These are phyloP conservation scores for Pseudohyphozyma bogoriensis DNA, from an alignment of 768 basidiomycete genomes.

Conservation along the genomic window DNA sequence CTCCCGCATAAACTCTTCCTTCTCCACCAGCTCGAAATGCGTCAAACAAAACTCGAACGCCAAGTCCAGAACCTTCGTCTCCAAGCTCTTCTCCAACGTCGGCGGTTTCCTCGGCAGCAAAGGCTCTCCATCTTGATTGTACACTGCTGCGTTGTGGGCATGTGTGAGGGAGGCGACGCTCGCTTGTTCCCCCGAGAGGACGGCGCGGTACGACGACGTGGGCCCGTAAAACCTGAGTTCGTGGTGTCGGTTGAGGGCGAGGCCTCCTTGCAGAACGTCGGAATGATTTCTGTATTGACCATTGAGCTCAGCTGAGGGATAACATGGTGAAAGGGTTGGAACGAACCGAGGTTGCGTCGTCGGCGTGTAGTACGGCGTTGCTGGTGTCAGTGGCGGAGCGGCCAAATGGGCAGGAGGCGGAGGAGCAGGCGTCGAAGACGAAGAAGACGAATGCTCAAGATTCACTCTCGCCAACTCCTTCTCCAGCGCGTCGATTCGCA, in stretches of 20 bases:
- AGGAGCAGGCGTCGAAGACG: neutral
- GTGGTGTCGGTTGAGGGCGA: slow-evolving; percentile 3
- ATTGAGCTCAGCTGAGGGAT: neutral
- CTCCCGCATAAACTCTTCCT: neutral
- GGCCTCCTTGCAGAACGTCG: neutral
- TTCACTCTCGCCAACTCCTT: slow-evolving; percentile 7
- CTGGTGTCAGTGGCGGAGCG: neutral
- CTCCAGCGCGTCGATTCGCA: slow-evolving; percentile 25
- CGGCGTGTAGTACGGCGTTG: neutral
- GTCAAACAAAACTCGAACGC: slow-evolving; percentile 25
- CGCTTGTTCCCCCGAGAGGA: too few relatives aligned
- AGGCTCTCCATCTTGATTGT: neutral
- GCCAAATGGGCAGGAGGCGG: neutral
- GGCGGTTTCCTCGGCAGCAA: slow-evolving; percentile 16
- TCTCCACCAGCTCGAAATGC: slow-evolving; percentile 11
- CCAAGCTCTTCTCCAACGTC: slow-evolving; percentile 8
- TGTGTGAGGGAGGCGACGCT: slow-evolving; percentile 9
- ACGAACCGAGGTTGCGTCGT: neutral
- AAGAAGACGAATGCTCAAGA: neutral
- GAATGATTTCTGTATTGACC: neutral
- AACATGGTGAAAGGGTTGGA: neutral
- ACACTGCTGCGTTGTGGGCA: too few relatives aligned
- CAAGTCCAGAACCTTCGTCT: neutral
- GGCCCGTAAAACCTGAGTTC: slow-evolving; percentile 11
- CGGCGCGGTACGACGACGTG: slow-evolving; percentile 15